phyloP scores from a whole-genome alignment of 345 rosid species.

The Isatis tinctoria region DNA sequence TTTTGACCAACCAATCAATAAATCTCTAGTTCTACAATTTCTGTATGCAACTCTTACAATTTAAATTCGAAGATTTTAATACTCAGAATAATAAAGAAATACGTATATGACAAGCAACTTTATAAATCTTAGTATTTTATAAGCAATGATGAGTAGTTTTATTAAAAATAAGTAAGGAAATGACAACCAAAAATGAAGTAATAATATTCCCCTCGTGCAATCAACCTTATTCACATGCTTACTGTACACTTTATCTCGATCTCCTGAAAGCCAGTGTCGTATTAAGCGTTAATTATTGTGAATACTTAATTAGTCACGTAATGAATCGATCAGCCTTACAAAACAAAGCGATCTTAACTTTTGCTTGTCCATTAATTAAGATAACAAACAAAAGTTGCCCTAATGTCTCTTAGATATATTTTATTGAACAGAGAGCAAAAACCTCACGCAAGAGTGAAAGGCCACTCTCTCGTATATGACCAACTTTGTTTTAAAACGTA shows the following conservation, averaged over 20 bases:
- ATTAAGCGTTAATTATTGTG: conserved; percentile 19
- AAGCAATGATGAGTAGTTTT: conserved; percentile 9
- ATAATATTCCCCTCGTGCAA: conserved; percentile 39
- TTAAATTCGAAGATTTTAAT: neutral
- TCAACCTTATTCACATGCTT: conserved; percentile 34
- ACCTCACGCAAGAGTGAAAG: conserved; percentile 35
- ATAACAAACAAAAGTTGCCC: conserved; percentile 15
- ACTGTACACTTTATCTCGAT: conserved; percentile 32
- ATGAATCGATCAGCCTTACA: conserved; percentile 18
- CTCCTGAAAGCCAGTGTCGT: conserved; percentile 38
- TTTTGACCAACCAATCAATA: no score
- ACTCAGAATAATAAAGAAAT: neutral
- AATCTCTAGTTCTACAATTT: neutral
- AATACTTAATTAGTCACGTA: conserved; percentile 1
- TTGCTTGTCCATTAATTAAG: conserved; percentile 19
- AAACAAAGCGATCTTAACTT: conserved; percentile 26
- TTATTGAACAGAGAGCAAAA: conserved; percentile 22
- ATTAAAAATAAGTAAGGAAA: conserved; percentile 4
- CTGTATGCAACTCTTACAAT: neutral
- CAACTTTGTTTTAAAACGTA: neutral
- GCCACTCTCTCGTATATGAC: conserved; percentile 10
- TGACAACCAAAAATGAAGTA: conserved; percentile 37
- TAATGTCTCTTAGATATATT: neutral
- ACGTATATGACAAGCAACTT: conserved; percentile 7
- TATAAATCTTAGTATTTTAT: neutral